Base-by-base conservation (phyloP, 2,329 filamentous ascomycete genomes). In the Aspergillus fructus region DNA sequence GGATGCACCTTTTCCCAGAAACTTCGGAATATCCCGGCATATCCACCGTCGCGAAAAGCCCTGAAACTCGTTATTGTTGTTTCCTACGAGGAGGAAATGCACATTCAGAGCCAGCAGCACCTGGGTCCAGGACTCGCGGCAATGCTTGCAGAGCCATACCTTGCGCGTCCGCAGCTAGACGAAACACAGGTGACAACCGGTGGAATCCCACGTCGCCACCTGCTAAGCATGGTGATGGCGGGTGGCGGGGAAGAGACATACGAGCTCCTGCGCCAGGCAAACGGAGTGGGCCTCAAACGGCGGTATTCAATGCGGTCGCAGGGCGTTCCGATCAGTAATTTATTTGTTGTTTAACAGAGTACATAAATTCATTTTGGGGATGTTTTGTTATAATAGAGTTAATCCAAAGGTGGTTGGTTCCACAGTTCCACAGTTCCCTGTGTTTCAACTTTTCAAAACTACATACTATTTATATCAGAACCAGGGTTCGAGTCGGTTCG, bases 1-100 rank as follows among this genome's bases (percentile, higher is more conserved):
- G 86, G 85, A 1, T 99, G 94, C 76, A 89, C 84, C 23, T 97
- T 97, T 73, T 88, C 85, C 37, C 78, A 88, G 27, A 99, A 99
- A 73, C 77, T 97, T 1, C 81, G 83, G 51, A 93, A 91, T 63
- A 92, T 97, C n/a, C 92, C 93, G 0, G 84, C 85, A 9, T 93
- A 88, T 70, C 81, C 86, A 1, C 87, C 89, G 0, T 79, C 81
- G 0, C 71, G 79, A 0, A 71, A 74, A 3, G 81, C 86, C 1
- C 78, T 97, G 17, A 90, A 96, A 71, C 82, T 97, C 3, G 91
- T 97, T 27, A 78, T 97, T 43, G 77, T 97, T 0, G 84, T 97
- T 4, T 87, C 82, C 15, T 84, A 83, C 53, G 83, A 85, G 3
- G 82, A 84, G 17, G 71, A 77, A 15, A 65, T 64, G 52, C 62